Percentiles rank a stretch among this genome's conserved stretches.
Evolutionary conservation across 2,329 filamentous ascomycete species (phyloP).

Genomic region (Penicillium capsulatum): DNA sequence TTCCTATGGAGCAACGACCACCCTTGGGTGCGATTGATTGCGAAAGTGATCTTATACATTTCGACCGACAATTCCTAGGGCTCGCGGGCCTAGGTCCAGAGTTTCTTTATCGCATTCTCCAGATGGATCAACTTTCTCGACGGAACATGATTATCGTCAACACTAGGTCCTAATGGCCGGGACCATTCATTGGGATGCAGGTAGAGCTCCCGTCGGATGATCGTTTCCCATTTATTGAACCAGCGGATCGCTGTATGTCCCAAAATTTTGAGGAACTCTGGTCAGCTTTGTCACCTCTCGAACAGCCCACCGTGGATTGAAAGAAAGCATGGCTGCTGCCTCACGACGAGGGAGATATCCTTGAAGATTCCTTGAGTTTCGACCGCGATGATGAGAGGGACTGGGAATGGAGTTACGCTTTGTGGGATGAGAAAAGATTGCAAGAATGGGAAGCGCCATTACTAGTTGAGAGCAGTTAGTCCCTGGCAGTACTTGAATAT

Average conservation of each 20-base stretch:
- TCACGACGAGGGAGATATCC: neutral
- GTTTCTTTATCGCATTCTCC: slow-evolving; percentile 4
- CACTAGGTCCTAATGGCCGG: neutral
- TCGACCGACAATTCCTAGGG: neutral
- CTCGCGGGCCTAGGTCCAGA: slow-evolving; percentile 2
- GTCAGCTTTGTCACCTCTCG: slow-evolving; percentile 1
- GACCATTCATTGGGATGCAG: slow-evolving; percentile 1
- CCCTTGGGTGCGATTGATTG: neutral
- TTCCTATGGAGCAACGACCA: slow-evolving; percentile 5
- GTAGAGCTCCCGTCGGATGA: neutral
- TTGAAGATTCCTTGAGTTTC: neutral
- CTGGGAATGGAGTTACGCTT: slow-evolving; percentile 6
- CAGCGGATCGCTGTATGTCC: neutral
- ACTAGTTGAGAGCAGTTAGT: neutral
- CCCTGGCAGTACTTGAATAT: neutral
- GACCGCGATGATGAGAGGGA: neutral
- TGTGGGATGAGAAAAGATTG: slow-evolving; percentile 5
- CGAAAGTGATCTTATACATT: neutral
- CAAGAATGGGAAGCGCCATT: slow-evolving; percentile 4
- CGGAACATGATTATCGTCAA: neutral
- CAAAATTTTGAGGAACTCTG: neutral
- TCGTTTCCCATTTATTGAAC: slow-evolving; percentile 4
- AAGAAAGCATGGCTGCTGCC: slow-evolving; percentile 4
- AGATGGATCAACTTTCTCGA: slow-evolving; percentile 1
- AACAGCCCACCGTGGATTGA: slow-evolving; percentile 4